A percentile compares a stretch with the other conserved stretches of the same genome.
These are phyloP conservation scores for Monosporozyma servazzii DNA, from an alignment of 805 yeast genomes.

Conservation along the genomic window DNA sequence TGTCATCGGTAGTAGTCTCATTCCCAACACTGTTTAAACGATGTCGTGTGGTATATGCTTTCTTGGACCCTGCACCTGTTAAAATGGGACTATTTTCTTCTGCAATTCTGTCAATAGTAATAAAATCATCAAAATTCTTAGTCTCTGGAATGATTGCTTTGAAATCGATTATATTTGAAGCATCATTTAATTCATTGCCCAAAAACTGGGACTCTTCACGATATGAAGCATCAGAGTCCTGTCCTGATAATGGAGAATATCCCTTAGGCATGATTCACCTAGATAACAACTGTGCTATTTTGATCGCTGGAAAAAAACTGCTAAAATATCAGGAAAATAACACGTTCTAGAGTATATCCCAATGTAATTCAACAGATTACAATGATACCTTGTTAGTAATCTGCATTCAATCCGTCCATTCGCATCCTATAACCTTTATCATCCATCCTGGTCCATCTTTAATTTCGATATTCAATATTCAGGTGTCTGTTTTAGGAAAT, in stretches of 20 bases:
- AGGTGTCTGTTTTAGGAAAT: neutral
- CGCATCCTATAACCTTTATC: neutral
- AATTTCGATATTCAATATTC: neutral
- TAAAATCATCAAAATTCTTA: slow-evolving; percentile 45
- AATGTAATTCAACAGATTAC: no score
- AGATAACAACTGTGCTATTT: neutral
- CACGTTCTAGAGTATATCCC: neutral
- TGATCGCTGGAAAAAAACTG: neutral
- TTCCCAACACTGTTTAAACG: neutral
- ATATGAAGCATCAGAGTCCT: neutral
- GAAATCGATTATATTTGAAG: slow-evolving; percentile 11
- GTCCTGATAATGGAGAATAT: neutral
- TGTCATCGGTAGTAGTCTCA: neutral
- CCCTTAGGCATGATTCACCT: neutral
- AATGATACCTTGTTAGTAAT: neutral
- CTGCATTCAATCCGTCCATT: neutral
- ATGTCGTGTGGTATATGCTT: neutral
- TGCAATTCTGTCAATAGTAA: slow-evolving; percentile 59
- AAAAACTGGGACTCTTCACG: neutral
- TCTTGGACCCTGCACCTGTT: neutral
- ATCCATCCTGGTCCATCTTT: neutral
- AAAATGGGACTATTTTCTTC: slow-evolving; percentile 47
- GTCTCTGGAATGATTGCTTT: slow-evolving; percentile 19
- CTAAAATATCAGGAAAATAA: neutral
- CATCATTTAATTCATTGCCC: neutral